A percentile compares a stretch with the other conserved stretches of the same genome.
Conservation (phyloP, 2,329 filamentous ascomycete genomes). For the Curvularia hawaiiensis region DNA sequence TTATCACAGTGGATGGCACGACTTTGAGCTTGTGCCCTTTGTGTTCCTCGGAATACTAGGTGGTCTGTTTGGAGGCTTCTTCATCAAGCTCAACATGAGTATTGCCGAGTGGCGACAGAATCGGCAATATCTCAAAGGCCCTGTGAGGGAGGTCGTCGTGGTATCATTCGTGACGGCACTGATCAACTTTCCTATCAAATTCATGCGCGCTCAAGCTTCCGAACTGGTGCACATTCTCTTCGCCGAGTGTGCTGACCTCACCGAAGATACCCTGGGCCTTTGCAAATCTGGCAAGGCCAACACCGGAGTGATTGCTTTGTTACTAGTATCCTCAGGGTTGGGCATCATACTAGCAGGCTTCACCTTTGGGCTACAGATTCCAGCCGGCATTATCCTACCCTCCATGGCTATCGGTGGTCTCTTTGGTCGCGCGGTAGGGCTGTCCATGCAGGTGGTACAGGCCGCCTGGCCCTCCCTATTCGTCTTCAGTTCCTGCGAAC, state of each 20-base stretch:
- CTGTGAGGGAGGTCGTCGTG: conserved; percentile 78
- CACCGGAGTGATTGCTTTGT: conserved; percentile 78
- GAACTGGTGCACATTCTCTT: conserved; percentile 93
- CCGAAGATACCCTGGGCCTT: conserved; percentile 86
- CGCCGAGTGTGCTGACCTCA: conserved; percentile 81
- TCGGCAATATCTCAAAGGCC: conserved; percentile 68
- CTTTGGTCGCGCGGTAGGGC: conserved; percentile 85
- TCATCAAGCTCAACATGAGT: conserved; percentile 93
- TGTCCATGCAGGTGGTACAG: conserved; percentile 88
- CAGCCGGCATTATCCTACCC: conserved; percentile 92
- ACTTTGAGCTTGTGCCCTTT: conserved; percentile 91
- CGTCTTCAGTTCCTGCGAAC: conserved; percentile 79
- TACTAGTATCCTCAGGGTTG: conserved; percentile 80
- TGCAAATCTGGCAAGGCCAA: conserved; percentile 88
- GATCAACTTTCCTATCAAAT: conserved; percentile 94
- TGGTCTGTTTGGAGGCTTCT: conserved; percentile 91
- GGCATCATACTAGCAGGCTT: conserved; percentile 85
- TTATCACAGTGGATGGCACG: conserved; percentile 90
- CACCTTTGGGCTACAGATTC: conserved; percentile 93
- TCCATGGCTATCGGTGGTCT: conserved; percentile 96
- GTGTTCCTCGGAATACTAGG: conserved; percentile 84
- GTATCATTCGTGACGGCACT: conserved; percentile 82
- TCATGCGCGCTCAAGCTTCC: conserved; percentile 91
- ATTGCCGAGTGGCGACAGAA: conserved; percentile 81
- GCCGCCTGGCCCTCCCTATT: conserved; percentile 76